Conservation (phyloP, 139 green algal genomes). For the Coccomyxa sp. region DNA sequence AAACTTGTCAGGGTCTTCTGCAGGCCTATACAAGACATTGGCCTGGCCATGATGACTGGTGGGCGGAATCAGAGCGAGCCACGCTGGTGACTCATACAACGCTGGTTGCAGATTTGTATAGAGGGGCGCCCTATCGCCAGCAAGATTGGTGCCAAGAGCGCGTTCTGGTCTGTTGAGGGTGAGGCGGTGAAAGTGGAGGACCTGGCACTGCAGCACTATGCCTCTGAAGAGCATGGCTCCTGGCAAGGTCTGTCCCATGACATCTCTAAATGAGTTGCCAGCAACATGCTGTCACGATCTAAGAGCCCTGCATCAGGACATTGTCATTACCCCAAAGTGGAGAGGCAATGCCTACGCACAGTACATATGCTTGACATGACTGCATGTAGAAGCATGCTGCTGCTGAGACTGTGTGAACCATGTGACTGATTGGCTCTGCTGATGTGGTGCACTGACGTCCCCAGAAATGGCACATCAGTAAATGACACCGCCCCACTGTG, state of each 20-base stretch:
- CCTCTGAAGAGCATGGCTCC: slow-evolving; percentile 45
- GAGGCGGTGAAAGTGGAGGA: slow-evolving; percentile 58
- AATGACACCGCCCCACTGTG: too few species aligned
- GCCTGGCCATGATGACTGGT: not conserved
- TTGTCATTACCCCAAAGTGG: too few species aligned
- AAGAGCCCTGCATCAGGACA: too few species aligned
- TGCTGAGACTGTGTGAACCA: too few species aligned
- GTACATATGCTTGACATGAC: not conserved
- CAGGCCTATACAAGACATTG: too few species aligned
- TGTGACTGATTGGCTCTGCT: too few species aligned
- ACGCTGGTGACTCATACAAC: not conserved
- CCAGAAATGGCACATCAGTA: too few species aligned
- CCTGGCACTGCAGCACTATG: slow-evolving; percentile 80
- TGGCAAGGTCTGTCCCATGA: slow-evolving; percentile 51
- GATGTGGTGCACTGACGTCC: too few species aligned
- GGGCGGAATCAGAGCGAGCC: not conserved
- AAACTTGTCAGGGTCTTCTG: not conserved
- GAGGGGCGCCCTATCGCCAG: slow-evolving; percentile 18
- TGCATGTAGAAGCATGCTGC: too few species aligned
- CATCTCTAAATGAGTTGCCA: not conserved
- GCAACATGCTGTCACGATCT: not conserved
- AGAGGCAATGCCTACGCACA: too few species aligned
- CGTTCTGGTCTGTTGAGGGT: slow-evolving; percentile 33
- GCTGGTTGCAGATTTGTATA: slow-evolving; percentile 20
- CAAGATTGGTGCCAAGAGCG: slow-evolving; percentile 41